Evolutionary conservation across 2,329 filamentous ascomycete species (phyloP).

Genomic region (Trichoderma sp.): DNA sequence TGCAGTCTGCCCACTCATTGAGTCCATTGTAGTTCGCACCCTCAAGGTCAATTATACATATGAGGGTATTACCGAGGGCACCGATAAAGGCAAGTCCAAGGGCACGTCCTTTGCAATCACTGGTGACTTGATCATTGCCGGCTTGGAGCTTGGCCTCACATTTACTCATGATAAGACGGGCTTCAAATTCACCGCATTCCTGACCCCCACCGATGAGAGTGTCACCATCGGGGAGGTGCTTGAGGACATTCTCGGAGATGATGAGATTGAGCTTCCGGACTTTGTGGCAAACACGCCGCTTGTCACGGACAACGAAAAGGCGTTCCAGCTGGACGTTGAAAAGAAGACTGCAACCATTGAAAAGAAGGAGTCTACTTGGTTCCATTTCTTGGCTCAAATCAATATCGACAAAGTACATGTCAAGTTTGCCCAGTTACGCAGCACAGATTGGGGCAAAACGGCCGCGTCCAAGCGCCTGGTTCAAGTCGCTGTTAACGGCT

Average conservation of each 20-base stretch:
- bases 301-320: background rate
- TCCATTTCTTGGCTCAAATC: background rate
- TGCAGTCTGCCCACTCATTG: background rate
- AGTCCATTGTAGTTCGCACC: background rate
- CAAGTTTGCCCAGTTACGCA: background rate
- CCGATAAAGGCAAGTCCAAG: background rate
- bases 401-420: background rate
- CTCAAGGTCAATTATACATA: background rate
- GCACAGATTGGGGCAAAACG: background rate
- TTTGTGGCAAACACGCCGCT: background rate
- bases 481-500: background rate
- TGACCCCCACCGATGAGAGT: background rate
- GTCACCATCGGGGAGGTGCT: background rate
- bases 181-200: background rate
- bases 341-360: background rate
- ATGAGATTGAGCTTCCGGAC: background rate
- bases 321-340: background rate
- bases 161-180: background rate
- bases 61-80: background rate
- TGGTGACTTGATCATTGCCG: background rate
- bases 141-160: background rate
- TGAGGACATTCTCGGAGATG: background rate
- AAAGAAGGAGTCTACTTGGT: background rate
- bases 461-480: background rate
- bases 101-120: background rate